Evolutionary conservation across 2,329 filamentous ascomycete species (phyloP), one percentile per base, ranked within the genome.

Genomic region (Apiospora aurea): DNA sequence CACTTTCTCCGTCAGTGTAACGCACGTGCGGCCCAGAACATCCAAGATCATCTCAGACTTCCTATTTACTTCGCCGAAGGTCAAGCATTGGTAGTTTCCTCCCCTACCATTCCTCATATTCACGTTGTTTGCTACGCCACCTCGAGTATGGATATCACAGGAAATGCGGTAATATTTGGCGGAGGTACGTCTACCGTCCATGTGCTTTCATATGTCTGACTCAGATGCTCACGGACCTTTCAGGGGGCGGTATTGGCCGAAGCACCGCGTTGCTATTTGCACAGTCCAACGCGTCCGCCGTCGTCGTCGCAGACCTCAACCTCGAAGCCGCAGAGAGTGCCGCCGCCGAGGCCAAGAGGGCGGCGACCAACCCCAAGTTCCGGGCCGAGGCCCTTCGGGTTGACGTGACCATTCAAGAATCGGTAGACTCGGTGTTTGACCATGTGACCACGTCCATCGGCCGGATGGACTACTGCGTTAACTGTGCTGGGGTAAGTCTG

Each of bases 401-500:
- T 8, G 72, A 73, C 43, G 53, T 73, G 24, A 70, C 67, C 5
- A 4, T 24, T 21, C 51, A 73, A 43, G 67, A 71, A 18, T 71
- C 70, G n/a, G 61, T 71, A 1, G 46, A 61, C 10, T 16, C 24
- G 10, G 38, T 46, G 8, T 16, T 69, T 2, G 41, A 26, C 2
- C 16, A 69, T 6, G 69, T 49, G 41, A 41, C 61, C 14, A 26
- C 70, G n/a, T 16, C n/a, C 2, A 74, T 75, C 43, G 71, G 69
- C 10, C 72, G 75, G 3, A 57, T 76, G 4, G 76, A 76, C 38
- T 77, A 76, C 26, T 75, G 73, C 14, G 70, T 76, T n/a, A 75
- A 73, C 29, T 69, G 71, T 44, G 76, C 74, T 13, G 75, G 76
- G 26, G 74, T 76, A 70, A 70, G 72, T 69, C 26, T 46, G 16